Conservation (phyloP, 2,329 filamentous ascomycete genomes). For the Plenodomus biglobosus region DNA sequence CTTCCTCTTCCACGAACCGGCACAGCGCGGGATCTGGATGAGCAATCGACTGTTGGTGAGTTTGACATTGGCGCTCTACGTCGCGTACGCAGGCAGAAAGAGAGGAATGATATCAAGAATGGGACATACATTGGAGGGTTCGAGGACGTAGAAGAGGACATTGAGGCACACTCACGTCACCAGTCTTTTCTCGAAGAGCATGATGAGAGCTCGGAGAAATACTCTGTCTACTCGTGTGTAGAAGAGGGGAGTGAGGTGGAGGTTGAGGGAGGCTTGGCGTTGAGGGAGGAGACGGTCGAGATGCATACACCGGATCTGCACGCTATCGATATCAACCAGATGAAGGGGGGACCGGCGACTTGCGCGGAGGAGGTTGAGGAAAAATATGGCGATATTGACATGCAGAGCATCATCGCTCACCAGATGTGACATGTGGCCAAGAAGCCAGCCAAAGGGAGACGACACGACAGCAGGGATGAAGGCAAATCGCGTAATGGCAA, state of each 20-base stretch:
- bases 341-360: background rate
- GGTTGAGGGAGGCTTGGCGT: slow-evolving; percentile 56
- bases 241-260: slow-evolving; percentile 47
- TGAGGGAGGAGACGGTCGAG: slow-evolving; percentile 60
- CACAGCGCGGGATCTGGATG: slow-evolving; percentile 19
- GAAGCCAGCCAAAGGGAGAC: too few species aligned
- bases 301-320: slow-evolving; percentile 44
- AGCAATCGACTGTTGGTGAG: slow-evolving; percentile 15
- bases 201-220: slow-evolving; percentile 13
- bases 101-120: slow-evolving; percentile 25
- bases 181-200: background rate
- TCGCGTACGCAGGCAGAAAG: slow-evolving; percentile 29
- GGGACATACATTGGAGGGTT: slow-evolving; percentile 18
- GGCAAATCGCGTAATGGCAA: too few species aligned
- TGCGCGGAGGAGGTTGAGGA: background rate
- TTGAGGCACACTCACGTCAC: background rate
- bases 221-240: slow-evolving; percentile 24
- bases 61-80: slow-evolving; percentile 33
- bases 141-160: slow-evolving; percentile 10
- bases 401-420: background rate
- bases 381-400: background rate
- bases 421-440: background rate
- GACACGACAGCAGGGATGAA: too few species aligned
- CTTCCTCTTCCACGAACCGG: slow-evolving; percentile 32
- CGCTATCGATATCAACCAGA: background rate